A percentile compares a stretch with the other conserved stretches of the same genome.
Evolutionary conservation across 352 stramenopile species (phyloP).

Genomic region (Globisporangium lucens): DNA sequence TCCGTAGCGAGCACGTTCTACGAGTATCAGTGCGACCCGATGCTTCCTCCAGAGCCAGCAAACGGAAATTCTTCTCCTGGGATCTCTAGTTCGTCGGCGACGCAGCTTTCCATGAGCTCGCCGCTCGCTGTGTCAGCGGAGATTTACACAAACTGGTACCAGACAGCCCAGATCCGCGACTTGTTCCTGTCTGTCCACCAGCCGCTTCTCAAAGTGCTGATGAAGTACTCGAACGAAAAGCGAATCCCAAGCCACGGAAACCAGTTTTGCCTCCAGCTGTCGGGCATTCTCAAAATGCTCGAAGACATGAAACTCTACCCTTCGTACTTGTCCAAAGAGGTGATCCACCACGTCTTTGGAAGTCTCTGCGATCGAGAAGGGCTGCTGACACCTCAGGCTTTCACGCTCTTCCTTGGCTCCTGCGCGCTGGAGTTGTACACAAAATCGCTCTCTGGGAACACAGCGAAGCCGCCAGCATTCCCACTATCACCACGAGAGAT

Average conservation of each 20-base stretch:
- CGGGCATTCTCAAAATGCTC: conserved; percentile 46
- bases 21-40: conserved; percentile 63
- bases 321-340: conserved; percentile 42
- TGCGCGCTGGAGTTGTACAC: conserved; percentile 62
- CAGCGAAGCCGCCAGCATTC: conserved; percentile 17
- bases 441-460: conserved; percentile 18
- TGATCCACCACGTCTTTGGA: conserved; percentile 48
- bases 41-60: conserved; percentile 38
- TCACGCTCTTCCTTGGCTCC: conserved; percentile 58
- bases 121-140: conserved; percentile 9
- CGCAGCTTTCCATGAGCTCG: not conserved
- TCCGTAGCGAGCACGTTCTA: conserved; percentile 33
- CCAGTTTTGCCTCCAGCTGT: conserved; percentile 41
- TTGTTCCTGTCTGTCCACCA: conserved; percentile 54
- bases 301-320: conserved; percentile 64
- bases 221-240: conserved; percentile 53
- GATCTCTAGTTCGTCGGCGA: not conserved
- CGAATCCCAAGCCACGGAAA: conserved; percentile 33
- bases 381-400: conserved; percentile 37
- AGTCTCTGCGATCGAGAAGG: conserved; percentile 31
- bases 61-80: not conserved
- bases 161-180: conserved; percentile 53
- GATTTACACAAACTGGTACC: conserved; percentile 48
- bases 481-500: conserved; percentile 61
- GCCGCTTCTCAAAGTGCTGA: conserved; percentile 48